Evolutionary conservation across 305 asterid genomes (phyloP).

Genomic region (Fraxinus baroniana): DNA sequence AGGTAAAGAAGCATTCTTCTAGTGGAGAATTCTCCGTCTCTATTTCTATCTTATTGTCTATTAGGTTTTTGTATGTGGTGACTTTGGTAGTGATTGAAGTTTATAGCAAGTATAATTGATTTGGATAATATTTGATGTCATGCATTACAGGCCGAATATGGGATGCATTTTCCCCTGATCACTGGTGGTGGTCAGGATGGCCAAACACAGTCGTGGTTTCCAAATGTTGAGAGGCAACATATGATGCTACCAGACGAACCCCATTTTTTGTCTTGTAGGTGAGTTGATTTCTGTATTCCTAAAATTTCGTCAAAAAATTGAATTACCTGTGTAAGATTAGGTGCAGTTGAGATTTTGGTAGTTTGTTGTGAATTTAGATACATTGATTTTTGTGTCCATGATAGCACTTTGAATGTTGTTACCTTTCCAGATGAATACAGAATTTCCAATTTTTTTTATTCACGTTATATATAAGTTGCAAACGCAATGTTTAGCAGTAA

Average conservation of each 20-base stretch:
- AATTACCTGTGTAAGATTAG: background rate
- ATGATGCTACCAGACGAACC: conserved; percentile 45
- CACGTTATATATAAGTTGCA: background rate
- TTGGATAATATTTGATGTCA: background rate
- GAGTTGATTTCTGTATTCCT: conserved; percentile 20
- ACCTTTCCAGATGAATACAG: background rate
- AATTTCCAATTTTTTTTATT: background rate
- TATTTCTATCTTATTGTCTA: background rate
- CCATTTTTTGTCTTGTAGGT: conserved; percentile 49
- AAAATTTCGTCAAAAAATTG: background rate
- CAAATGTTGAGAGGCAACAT: conserved; percentile 44
- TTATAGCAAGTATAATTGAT: conserved; percentile 16
- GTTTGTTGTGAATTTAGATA: background rate
- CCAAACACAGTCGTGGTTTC: conserved; percentile 47
- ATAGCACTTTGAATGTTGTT: background rate
- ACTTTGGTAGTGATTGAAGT: background rate
- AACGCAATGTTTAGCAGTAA: background rate
- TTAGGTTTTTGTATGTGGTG: background rate
- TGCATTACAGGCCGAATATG: conserved; percentile 42
- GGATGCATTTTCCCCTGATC: conserved; percentile 39
- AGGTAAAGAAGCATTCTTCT: conserved; percentile 33
- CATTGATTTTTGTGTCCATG: background rate
- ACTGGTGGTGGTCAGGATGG: conserved; percentile 47
- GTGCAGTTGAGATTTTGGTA: background rate
- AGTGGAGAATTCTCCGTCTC: background rate